Evolutionary conservation across 2,329 filamentous ascomycete genomes (phyloP), one percentile per base, ranked within the genome.

Genomic region (Penicillium expansum): DNA sequence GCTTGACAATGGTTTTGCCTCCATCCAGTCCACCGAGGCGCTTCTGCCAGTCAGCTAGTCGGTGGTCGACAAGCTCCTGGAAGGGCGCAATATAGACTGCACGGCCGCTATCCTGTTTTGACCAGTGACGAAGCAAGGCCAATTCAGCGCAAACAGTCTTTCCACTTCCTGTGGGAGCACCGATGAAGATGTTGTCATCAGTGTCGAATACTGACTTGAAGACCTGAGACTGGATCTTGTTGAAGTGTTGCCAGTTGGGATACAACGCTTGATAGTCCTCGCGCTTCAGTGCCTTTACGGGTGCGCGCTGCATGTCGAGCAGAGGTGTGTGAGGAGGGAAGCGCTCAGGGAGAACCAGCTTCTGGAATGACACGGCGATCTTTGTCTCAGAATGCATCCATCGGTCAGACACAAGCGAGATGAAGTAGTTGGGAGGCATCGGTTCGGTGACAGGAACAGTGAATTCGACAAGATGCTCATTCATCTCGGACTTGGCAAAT

Each of bases 351-450:
- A 99, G 82, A 42, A 96, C 89, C 29, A 99, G 82, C 73, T 97
- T 97, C 72, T 96, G 90, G 79, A 99, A 97, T 0, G 92, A 93
- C 2, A 99, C 89, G 0, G 93, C 89, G 52, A 99, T 80, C 71
- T 92, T 92, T 1, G 92, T 96, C 77, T 99, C 92, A 0, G 93
- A 91, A 71, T 96, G 91, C 91, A 99, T 97, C 94, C 94, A 99
- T 65, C 94, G 84, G 74, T 99, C 94, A 4, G 93, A 97, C 20
- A 97, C 79, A 38, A 99, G 85, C 0, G 92, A 94, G 67, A 99
- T 91, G 77, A 99, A 99, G 78, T 99, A 99, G 74, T 99, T 96
- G 0, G 95, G 94, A 14, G 94, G 94, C 90, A 97, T 96, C 0
- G 95, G 95, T 66, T 99, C 94, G 0, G 91, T 92, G 64, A 99